Evolutionary conservation across 768 basidiomycete species (phyloP).

Genomic region (Suillus placidus): DNA sequence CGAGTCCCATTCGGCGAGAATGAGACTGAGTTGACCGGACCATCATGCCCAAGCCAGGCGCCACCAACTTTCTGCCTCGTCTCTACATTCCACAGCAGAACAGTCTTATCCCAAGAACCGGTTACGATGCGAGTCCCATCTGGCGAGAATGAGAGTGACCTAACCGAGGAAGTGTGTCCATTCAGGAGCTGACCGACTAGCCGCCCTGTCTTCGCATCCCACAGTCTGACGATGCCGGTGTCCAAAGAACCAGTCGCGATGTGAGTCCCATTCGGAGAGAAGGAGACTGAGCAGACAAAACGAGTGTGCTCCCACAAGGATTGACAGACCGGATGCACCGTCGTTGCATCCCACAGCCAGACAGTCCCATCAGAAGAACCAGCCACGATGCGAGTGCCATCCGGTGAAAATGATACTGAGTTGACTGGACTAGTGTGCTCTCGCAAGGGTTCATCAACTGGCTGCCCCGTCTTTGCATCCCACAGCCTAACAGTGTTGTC

Average conservation of each 20-base stretch:
- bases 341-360: conserved; percentile 14
- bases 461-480: background rate
- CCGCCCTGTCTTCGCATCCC: conserved; percentile 14
- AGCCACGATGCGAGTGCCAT: conserved; percentile 15
- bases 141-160: conserved; percentile 8
- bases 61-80: conserved; percentile 4
- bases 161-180: background rate
- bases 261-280: conserved; percentile 18
- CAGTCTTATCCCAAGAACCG: conserved; percentile 1
- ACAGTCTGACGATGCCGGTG: conserved; percentile 17
- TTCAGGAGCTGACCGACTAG: background rate
- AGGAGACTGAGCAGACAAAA: conserved; percentile 17
- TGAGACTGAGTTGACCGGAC: conserved; percentile 4
- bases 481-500: background rate
- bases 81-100: conserved; percentile 8
- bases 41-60: conserved; percentile 4
- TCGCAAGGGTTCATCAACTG: background rate
- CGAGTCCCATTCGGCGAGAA: conserved; percentile 15
- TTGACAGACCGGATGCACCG: background rate
- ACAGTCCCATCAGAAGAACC: conserved; percentile 9
- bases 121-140: conserved; percentile 10
- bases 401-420: conserved; percentile 18
- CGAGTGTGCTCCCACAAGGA: conserved; percentile 19
- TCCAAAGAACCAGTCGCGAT: conserved; percentile 25
- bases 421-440: conserved; percentile 12